phyloP scores from a whole-genome alignment of 768 basidiomycete species.

The Naematelia aurantialba region DNA sequence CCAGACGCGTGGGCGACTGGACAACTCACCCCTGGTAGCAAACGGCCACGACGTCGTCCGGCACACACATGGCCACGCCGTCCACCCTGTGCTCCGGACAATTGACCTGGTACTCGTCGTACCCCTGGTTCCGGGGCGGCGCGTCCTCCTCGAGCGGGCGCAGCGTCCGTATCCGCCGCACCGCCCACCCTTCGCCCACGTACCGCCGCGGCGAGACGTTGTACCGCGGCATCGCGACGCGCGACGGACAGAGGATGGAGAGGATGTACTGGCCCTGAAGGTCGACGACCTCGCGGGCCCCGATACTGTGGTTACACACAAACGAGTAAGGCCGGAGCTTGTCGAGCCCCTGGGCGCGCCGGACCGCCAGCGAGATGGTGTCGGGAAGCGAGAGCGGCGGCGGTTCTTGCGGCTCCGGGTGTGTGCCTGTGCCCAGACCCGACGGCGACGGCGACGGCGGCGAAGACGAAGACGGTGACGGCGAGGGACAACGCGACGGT shows the following conservation, averaged over 20 bases:
- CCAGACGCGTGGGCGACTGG: too few species aligned
- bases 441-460: too few species aligned
- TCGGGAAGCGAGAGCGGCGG: too few species aligned
- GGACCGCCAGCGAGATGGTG: not conserved
- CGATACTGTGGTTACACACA: not conserved
- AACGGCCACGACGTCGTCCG: not conserved
- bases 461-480: too few species aligned
- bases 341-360: not conserved
- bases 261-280: not conserved
- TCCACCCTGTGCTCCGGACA: not conserved
- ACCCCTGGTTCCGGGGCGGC: not conserved
- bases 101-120: not conserved
- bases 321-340: not conserved
- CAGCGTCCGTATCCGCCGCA: not conserved
- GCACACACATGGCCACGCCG: not conserved
- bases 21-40: not conserved
- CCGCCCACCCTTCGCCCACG: not conserved
- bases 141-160: not conserved
- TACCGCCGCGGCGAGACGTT: not conserved
- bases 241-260: not conserved
- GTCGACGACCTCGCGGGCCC: not conserved
- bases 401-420: too few species aligned
- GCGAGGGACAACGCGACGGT: not conserved
- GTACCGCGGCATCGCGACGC: not conserved
- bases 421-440: too few species aligned